Base-by-base conservation (phyloP, 176 grass and related monocot genomes). In the Oryza meridionalis region DNA sequence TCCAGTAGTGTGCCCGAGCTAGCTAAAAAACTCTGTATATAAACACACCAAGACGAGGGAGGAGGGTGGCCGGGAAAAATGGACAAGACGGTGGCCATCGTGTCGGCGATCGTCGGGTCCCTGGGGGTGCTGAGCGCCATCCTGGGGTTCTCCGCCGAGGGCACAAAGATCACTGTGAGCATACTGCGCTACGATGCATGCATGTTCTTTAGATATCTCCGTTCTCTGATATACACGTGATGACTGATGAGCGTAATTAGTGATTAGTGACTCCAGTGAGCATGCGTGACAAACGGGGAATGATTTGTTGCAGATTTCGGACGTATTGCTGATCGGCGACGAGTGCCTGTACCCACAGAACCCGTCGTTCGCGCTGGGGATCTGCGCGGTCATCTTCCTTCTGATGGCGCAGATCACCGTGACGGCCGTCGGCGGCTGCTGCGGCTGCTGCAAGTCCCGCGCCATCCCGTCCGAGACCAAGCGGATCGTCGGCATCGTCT, bases 61-160 rank as follows among this genome's bases (percentile, higher is more conserved):
- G 46, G 15, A 49, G 46, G 46, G 2, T 55, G 50, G 5, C 50
- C 50, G 16, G 15, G 16, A 55, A 55, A 46, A 55, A 55, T 81
- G 82, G 77, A 89, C 11, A 63, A 70, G 82, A 75, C 7, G 4
- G 12, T 22, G 16, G 62, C 51, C 49, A 70, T 70, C 47, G 77
- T 85, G 49, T 75, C 22, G 14, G 50, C 76, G 0, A 70, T 76
- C 5, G 64, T 70, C 11, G 87, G 87, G 1, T 76, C 76, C 5
- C 77, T 85, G 2, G 87, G 87, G n/a, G 0, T 89, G 70, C 9
- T 89, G 7, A 89, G 87, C 5, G 82, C 70, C 76, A 59, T 89
- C 82, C 43, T 81, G 21, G 77, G 62, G 2, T 89, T 89, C 82
- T 15, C 81, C 5, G 81, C 70, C 7, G 87, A 88, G 27, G 86